Percentiles rank a stretch among this genome's conserved stretches.
These are phyloP conservation scores for Thamnidium elegans DNA, from an alignment of 192 early-diverging fungal species.

Conservation along the genomic window DNA sequence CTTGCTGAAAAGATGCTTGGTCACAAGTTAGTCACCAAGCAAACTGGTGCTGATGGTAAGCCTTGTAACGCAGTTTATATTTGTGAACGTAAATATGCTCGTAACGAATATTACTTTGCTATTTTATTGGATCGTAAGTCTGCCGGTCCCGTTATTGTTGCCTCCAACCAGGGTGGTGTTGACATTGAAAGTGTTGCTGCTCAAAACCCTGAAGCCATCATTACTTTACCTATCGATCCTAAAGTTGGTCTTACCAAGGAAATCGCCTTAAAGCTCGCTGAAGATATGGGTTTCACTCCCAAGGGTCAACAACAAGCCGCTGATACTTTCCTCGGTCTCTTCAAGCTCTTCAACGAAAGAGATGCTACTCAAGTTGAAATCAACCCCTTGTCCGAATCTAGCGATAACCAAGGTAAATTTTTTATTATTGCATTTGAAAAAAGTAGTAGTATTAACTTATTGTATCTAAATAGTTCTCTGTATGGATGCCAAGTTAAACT, in stretches of 20 bases:
- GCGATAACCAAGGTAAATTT: slow-evolving; percentile 70
- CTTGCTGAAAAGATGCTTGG: slow-evolving; percentile 95
- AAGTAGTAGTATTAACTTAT: slow-evolving; percentile 8
- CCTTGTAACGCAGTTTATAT: slow-evolving; percentile 92
- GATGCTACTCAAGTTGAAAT: slow-evolving; percentile 99
- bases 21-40: slow-evolving; percentile 97
- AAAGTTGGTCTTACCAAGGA: slow-evolving; percentile 74
- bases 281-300: slow-evolving; percentile 86
- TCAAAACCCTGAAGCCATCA: slow-evolving; percentile 93
- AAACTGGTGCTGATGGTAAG: slow-evolving; percentile 93
- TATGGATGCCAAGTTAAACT: slow-evolving; percentile 99
- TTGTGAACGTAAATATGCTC: slow-evolving; percentile 94
- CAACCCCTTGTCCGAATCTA: slow-evolving; percentile 95
- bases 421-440: too few relatives aligned
- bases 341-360: slow-evolving; percentile 96
- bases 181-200: slow-evolving; percentile 96
- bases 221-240: slow-evolving; percentile 90
- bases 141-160: slow-evolving; percentile 93
- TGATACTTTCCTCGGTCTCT: slow-evolving; percentile 87
- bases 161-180: slow-evolving; percentile 96
- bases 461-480: slow-evolving; percentile 38
- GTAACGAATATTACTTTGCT: slow-evolving; percentile 99
- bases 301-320: slow-evolving; percentile 81
- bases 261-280: slow-evolving; percentile 74
- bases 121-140: slow-evolving; percentile 95